Conservation (phyloP, 805 yeast species). For the Sporopachydermia lactativora region DNA sequence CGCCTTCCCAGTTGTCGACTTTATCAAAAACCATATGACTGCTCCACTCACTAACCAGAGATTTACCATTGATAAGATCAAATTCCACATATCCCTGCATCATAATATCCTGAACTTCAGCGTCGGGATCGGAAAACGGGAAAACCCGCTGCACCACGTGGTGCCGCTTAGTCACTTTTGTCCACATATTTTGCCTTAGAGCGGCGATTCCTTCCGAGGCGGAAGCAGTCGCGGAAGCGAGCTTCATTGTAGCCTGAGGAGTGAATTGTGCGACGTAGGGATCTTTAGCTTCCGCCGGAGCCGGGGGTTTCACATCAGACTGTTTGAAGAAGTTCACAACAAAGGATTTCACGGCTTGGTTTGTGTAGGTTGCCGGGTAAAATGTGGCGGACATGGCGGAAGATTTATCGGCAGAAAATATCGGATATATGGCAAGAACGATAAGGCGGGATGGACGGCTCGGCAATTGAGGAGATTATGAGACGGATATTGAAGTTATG, state of each 20-base stretch:
- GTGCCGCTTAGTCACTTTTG: neutral
- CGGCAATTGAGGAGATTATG: no score
- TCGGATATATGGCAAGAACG: no score
- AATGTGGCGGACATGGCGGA: no score
- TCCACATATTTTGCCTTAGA: neutral
- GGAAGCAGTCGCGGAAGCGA: neutral
- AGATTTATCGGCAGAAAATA: no score
- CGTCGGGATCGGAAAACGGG: neutral
- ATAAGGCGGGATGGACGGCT: no score
- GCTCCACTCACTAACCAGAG: neutral
- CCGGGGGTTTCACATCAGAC: neutral
- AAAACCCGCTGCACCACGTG: neutral
- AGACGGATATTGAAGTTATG: no score
- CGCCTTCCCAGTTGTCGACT: neutral
- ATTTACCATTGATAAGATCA: neutral
- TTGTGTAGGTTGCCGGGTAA: neutral
- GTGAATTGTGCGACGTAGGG: neutral
- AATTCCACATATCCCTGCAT: neutral
- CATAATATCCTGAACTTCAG: neutral
- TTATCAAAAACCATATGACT: neutral
- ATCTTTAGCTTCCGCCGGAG: neutral
- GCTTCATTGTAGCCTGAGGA: neutral
- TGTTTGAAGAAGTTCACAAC: neutral
- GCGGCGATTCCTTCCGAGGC: neutral
- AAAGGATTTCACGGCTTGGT: neutral